A percentile compares a stretch with the other conserved stretches of the same genome.
phyloP scores from a whole-genome alignment of 768 basidiomycete species.

The Kwoniella heveanensis region DNA sequence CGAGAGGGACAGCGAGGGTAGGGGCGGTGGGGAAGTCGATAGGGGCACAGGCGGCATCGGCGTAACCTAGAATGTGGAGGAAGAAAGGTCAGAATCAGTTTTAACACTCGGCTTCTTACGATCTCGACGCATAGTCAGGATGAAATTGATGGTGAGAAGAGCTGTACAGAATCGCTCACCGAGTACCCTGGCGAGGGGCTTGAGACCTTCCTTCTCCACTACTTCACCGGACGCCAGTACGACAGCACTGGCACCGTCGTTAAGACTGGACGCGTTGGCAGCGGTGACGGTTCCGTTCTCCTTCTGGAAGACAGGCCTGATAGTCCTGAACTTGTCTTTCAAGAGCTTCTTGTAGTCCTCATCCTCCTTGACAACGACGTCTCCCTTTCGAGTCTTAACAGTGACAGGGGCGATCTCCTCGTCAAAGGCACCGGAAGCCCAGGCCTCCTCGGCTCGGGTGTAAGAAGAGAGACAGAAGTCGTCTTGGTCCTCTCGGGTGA shows the following conservation, averaged over 20 bases:
- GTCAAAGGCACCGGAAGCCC: slow-evolving; percentile 78
- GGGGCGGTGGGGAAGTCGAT: slow-evolving; percentile 97
- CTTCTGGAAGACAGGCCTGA: slow-evolving; percentile 86
- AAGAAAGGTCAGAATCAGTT: background rate
- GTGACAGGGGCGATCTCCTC: slow-evolving; percentile 87
- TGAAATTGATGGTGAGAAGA: background rate
- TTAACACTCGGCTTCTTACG: too few species aligned
- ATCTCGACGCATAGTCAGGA: too few species aligned
- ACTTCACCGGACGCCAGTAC: slow-evolving; percentile 93
- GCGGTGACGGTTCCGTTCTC: slow-evolving; percentile 83
- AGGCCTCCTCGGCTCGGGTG: slow-evolving; percentile 86
- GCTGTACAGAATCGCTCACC: slow-evolving; percentile 63
- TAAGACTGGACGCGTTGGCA: slow-evolving; percentile 91
- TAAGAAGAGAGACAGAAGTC: slow-evolving; percentile 92
- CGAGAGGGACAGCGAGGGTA: slow-evolving; percentile 83
- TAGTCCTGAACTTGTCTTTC: slow-evolving; percentile 85
- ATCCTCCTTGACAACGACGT: slow-evolving; percentile 84
- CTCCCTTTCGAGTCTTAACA: slow-evolving; percentile 73
- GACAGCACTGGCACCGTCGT: slow-evolving; percentile 94
- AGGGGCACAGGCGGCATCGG: slow-evolving; percentile 94
- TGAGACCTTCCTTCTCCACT: slow-evolving; percentile 84
- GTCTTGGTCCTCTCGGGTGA: slow-evolving; percentile 86
- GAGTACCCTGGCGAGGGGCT: slow-evolving; percentile 89
- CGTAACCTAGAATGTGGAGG: slow-evolving; percentile 80
- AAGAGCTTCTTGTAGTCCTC: slow-evolving; percentile 98